A percentile compares a stretch with the other conserved stretches of the same genome.
Evolutionary conservation across 805 yeast species (phyloP).

Genomic region (Ogataea corticis): DNA sequence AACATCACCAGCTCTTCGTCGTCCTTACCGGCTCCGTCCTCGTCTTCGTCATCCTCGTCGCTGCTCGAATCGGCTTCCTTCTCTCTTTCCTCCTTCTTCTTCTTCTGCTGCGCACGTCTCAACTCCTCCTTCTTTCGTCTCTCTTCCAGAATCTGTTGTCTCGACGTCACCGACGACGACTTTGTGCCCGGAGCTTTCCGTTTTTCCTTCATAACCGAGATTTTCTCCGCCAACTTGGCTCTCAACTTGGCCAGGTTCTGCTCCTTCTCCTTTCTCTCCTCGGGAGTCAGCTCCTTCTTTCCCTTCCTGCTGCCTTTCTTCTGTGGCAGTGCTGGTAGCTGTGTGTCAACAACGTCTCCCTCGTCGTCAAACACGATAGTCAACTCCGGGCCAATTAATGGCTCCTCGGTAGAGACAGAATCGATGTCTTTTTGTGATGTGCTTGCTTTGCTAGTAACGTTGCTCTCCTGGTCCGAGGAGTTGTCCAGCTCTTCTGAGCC

Average conservation of each 20-base stretch:
- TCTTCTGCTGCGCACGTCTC: slow-evolving; percentile 33
- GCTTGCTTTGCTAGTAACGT: slow-evolving; percentile 1
- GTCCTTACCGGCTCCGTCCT: slow-evolving; percentile 36
- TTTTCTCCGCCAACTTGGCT: slow-evolving; percentile 75
- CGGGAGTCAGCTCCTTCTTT: slow-evolving; percentile 39
- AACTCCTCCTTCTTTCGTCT: slow-evolving; percentile 51
- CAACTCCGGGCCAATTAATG: slow-evolving; percentile 11
- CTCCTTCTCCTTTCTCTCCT: slow-evolving; percentile 50
- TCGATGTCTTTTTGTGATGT: background rate
- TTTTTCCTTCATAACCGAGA: slow-evolving; percentile 66
- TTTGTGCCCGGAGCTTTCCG: slow-evolving; percentile 92
- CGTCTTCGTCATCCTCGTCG: slow-evolving; percentile 38
- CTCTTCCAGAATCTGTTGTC: slow-evolving; percentile 75
- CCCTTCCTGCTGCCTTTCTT: slow-evolving; percentile 11
- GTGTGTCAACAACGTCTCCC: slow-evolving; percentile 8
- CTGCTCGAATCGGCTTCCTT: slow-evolving; percentile 40
- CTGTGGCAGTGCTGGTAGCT: background rate
- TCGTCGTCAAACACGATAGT: slow-evolving; percentile 14
- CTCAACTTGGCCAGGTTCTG: slow-evolving; percentile 67
- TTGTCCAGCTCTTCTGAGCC: slow-evolving; percentile 36
- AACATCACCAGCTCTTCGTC: slow-evolving; percentile 53
- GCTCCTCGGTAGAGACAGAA: slow-evolving; percentile 8
- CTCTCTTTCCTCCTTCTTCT: slow-evolving; percentile 36
- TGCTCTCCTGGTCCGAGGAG: slow-evolving; percentile 50
- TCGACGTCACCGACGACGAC: slow-evolving; percentile 79